A percentile compares a stretch with the other conserved stretches of the same genome.
Evolutionary conservation across 768 basidiomycete species (phyloP).

Genomic region (Sarcodon aspratus): DNA sequence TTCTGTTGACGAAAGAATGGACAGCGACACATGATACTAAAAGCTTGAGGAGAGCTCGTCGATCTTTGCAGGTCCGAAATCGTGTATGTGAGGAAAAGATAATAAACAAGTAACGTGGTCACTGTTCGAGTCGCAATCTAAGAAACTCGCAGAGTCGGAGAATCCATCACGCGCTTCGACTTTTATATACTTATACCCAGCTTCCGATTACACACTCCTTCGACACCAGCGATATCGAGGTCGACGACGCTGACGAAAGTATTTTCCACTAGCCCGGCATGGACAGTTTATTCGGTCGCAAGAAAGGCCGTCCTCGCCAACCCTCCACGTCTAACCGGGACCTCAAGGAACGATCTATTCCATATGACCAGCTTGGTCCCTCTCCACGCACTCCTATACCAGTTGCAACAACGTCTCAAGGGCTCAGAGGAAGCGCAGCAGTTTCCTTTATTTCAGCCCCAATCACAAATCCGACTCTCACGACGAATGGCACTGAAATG

Average conservation of each 20-base stretch:
- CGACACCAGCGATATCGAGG: background rate
- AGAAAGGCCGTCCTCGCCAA: conserved; percentile 22
- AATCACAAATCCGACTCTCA: conserved; percentile 74
- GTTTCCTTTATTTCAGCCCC: conserved; percentile 57
- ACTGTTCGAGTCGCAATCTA: too few relatives aligned
- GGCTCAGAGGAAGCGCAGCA: conserved; percentile 8
- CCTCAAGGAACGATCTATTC: conserved; percentile 18
- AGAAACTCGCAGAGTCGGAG: too few relatives aligned
- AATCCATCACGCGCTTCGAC: too few relatives aligned
- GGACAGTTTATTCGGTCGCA: conserved; percentile 25
- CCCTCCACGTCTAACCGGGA: conserved; percentile 20
- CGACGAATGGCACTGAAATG: conserved; percentile 58
- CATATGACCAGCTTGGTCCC: conserved; percentile 19
- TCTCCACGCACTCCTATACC: conserved; percentile 16
- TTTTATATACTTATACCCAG: background rate
- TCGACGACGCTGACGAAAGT: background rate
- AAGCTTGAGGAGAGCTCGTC: too few relatives aligned
- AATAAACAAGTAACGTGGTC: too few relatives aligned
- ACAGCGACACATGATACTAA: too few relatives aligned
- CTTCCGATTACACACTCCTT: background rate
- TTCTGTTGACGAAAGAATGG: too few relatives aligned
- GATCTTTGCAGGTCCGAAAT: too few relatives aligned
- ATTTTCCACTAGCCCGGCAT: conserved; percentile 8
- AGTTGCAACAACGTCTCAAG: conserved; percentile 16
- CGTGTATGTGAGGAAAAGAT: too few relatives aligned